Evolutionary conservation across 2,329 filamentous ascomycete species (phyloP).

Genomic region (Calycina herbarum): DNA sequence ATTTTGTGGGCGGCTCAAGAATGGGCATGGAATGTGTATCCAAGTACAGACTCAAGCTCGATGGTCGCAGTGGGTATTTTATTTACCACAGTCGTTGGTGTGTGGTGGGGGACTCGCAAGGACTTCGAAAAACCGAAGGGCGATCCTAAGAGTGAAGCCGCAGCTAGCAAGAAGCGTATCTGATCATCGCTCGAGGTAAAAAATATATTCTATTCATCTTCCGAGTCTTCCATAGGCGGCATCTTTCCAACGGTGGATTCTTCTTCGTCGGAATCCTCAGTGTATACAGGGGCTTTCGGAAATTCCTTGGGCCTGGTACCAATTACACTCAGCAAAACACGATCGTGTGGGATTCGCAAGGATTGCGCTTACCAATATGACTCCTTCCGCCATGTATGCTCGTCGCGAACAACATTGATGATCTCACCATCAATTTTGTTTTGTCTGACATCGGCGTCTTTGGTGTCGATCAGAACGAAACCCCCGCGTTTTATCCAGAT

Average conservation of each 20-base stretch:
- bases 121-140: constrained; percentile 34
- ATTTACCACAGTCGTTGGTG: constrained; percentile 57
- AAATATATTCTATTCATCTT: constrained; percentile 51
- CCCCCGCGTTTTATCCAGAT: constrained; percentile 92
- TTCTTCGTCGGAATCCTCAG: constrained; percentile 69
- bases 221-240: constrained; percentile 73
- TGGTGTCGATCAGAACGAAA: constrained; percentile 79
- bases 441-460: constrained; percentile 61
- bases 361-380: constrained; percentile 67
- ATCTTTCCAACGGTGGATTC: constrained; percentile 81
- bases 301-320: constrained; percentile 76
- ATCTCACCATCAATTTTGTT: constrained; percentile 88
- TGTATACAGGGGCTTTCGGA: constrained; percentile 59
- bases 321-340: constrained; percentile 12
- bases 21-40: constrained; percentile 74
- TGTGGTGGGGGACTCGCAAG: constrained; percentile 40
- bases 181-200: constrained; percentile 17
- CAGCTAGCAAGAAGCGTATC: constrained; percentile 28
- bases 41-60: constrained; percentile 65
- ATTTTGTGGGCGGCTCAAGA: constrained; percentile 65
- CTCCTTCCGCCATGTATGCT: constrained; percentile 89
- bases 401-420: constrained; percentile 86
- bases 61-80: constrained; percentile 69
- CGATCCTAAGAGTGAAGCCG: constrained; percentile 30
- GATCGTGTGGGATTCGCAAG: background rate